A percentile compares a stretch with the other conserved stretches of the same genome.
phyloP scores from a whole-genome alignment of 257 asterid species.

The Coffea canephora region DNA sequence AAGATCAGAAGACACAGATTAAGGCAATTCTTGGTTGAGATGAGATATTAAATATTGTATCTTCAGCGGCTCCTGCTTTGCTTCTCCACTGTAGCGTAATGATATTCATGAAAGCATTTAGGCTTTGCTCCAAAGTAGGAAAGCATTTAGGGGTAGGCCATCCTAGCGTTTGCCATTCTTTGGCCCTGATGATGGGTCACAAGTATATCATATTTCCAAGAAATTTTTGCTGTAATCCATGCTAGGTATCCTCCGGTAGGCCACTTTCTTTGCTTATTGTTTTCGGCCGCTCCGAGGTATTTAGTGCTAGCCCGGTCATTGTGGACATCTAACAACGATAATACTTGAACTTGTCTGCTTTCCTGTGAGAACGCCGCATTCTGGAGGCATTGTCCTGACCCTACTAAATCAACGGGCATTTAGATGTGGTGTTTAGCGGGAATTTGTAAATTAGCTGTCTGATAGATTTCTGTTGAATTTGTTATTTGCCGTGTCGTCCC shows the following conservation, averaged over 20 bases:
- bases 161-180: not conserved
- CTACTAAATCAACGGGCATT: not conserved
- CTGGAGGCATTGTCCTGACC: not conserved
- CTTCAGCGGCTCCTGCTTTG: not conserved
- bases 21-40: slow-evolving; percentile 51
- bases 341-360: not conserved
- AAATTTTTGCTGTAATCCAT: not conserved
- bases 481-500: not conserved
- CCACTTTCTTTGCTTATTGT: not conserved
- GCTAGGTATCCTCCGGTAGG: not conserved
- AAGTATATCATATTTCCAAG: not conserved
- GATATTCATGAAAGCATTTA: slow-evolving; percentile 1
- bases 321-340: not conserved
- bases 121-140: not conserved
- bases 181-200: not conserved
- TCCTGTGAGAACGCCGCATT: not conserved
- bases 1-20: slow-evolving; percentile 77
- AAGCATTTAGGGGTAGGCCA: not conserved
- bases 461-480: too few species aligned
- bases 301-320: not conserved
- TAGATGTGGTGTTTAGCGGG: not conserved
- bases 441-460: not conserved
- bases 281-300: slow-evolving; percentile 3
- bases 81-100: slow-evolving; percentile 9
- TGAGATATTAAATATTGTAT: slow-evolving; percentile 5